These are phyloP conservation scores for Penicillium desertorum DNA, from an alignment of 495 filamentous ascomycete genomes.

Conservation along the genomic window DNA sequence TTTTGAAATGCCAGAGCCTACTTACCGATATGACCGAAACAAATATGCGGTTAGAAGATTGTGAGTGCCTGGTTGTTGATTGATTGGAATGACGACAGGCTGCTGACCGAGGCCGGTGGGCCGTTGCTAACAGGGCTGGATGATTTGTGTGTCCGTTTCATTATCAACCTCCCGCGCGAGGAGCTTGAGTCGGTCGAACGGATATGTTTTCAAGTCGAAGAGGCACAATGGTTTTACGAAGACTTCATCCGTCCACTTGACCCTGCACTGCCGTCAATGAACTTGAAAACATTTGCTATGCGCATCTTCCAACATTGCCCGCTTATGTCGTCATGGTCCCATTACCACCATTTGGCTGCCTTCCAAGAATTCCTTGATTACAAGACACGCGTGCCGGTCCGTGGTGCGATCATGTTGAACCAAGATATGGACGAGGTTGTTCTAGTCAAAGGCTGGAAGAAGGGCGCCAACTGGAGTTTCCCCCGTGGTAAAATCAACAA, in stretches of 20 bases:
- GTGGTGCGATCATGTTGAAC: slow-evolving; percentile 91
- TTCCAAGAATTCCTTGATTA: slow-evolving; percentile 90
- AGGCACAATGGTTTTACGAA: slow-evolving; percentile 99
- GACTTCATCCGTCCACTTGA: slow-evolving; percentile 94
- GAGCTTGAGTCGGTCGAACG: slow-evolving; percentile 87
- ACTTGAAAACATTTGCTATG: slow-evolving; percentile 75
- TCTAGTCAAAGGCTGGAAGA: slow-evolving; percentile 96
- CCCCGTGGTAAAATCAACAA: slow-evolving; percentile 97
- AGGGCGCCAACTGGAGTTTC: slow-evolving; percentile 93
- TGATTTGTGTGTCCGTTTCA: slow-evolving; percentile 92
- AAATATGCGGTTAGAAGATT: slow-evolving; percentile 87
- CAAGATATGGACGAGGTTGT: slow-evolving; percentile 87
- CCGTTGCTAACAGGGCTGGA: slow-evolving; percentile 68
- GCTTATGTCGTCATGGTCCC: slow-evolving; percentile 74
- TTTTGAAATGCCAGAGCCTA: slow-evolving; percentile 47
- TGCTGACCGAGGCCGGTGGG: slow-evolving; percentile 14
- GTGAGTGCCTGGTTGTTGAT: slow-evolving; percentile 52
- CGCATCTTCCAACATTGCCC: slow-evolving; percentile 93
- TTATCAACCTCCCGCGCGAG: slow-evolving; percentile 89
- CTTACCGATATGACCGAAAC: slow-evolving; percentile 66
- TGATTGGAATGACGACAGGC: slow-evolving; percentile 6
- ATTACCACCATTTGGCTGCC: slow-evolving; percentile 71
- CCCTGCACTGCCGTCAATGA: slow-evolving; percentile 78
- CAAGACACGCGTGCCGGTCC: slow-evolving; percentile 89
- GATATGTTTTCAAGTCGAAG: slow-evolving; percentile 97